phyloP scores from a whole-genome alignment of 2,329 filamentous ascomycete species.

The Dothistroma pini region DNA sequence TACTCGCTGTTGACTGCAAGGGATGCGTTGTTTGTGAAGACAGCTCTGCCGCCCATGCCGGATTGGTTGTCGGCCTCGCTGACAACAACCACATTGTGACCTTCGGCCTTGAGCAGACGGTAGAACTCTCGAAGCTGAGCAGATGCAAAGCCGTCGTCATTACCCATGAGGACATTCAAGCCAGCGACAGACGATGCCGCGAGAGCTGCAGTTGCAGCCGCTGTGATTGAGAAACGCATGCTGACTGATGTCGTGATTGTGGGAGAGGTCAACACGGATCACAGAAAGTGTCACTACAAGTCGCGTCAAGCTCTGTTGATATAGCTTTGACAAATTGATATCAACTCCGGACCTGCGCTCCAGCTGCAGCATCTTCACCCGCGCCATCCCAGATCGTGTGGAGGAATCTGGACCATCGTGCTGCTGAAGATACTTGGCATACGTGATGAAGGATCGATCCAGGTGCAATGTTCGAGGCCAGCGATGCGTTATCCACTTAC shows the following conservation, averaged over 20 bases:
- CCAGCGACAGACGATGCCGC: slow-evolving; percentile 12
- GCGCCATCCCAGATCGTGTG: neutral
- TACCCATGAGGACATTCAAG: slow-evolving; percentile 39
- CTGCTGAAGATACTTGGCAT: neutral
- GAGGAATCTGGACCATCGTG: neutral
- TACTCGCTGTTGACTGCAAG: slow-evolving; percentile 45
- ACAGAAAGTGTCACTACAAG: neutral
- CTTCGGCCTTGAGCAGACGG: slow-evolving; percentile 36
- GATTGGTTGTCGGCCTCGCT: slow-evolving; percentile 43
- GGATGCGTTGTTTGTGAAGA: slow-evolving; percentile 44
- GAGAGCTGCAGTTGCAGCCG: slow-evolving; percentile 14
- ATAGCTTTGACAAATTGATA: neutral
- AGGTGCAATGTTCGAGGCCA: neutral
- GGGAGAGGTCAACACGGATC: neutral
- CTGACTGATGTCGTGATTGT: neutral
- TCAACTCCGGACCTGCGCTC: neutral
- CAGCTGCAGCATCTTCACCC: neutral
- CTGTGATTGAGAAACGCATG: slow-evolving; percentile 15
- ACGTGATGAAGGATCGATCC: neutral
- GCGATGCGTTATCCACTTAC: neutral
- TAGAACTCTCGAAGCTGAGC: slow-evolving; percentile 40
- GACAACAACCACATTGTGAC: slow-evolving; percentile 43
- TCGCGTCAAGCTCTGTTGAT: neutral
- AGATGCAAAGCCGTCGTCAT: slow-evolving; percentile 39
- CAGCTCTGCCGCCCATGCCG: slow-evolving; percentile 44